Evolutionary conservation across 1,139 yeast species (phyloP), one percentile per base, ranked within the genome.

Genomic region (Geotrichum citri-aurantii): DNA sequence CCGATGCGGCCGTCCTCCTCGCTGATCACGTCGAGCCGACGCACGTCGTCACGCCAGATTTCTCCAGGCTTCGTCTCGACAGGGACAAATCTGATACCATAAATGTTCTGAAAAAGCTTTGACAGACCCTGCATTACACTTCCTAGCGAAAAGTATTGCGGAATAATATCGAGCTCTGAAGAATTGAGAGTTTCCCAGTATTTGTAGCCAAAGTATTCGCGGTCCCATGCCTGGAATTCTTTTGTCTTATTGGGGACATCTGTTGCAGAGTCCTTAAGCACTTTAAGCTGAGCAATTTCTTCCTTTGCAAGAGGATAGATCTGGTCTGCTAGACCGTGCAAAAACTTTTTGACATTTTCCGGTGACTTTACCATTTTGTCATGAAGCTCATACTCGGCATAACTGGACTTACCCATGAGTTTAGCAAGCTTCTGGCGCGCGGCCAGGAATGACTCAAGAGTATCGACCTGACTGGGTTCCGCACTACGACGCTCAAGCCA

Each of bases 361-460:
- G 97, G 96, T 10, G 74, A 79, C 62, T 85, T 85, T 14, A 96
- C 96, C 97, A 93, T 89, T 70, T 95, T 93, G 64, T 90, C 96
- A 61, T 83, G 85, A 48, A 93, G 76, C 68, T 89, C 95, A 69
- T 93, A 92, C 56, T 86, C 86, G 0, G 95, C 84, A 73, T 78
- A 93, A 50, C 89, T 85, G 23, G 75, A 68, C 68, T 82, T 82
- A 0, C 95, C 95, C 76, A 93, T 78, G 75, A 89, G 78, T 53
- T 78, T 77, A 0, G 99, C 92, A 50, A 95, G 74, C 3, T 82
- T 75, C 3, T 88, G 88, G 61, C 99, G 77, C 62, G 84, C 80
- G 59, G 80, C 79, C 40, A 93, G 71, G 64, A 93, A 76, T 46
- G 77, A 76, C 55, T 83, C 83, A 56, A 93, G 75, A 4, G 83